Percentiles rank a stretch among this genome's conserved stretches.
These are phyloP conservation scores for Colletotrichum trifolii DNA, from an alignment of 2,329 filamentous ascomycete genomes.

Conservation along the genomic window DNA sequence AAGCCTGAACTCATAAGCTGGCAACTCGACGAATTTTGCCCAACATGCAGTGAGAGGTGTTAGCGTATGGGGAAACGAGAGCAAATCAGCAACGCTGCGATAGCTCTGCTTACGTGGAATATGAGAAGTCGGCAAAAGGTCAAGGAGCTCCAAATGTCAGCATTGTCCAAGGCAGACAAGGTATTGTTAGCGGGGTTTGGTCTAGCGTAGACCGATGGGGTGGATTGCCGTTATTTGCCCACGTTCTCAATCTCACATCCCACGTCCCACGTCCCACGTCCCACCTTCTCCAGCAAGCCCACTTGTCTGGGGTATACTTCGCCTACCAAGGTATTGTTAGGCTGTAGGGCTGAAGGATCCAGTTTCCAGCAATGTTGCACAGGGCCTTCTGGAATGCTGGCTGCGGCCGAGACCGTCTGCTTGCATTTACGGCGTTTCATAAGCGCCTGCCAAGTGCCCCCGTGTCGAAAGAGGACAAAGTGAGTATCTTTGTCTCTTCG, in stretches of 20 bases:
- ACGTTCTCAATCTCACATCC: neutral
- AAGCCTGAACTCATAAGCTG: neutral
- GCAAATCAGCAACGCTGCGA: slow-evolving; percentile 5
- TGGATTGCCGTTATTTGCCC: slow-evolving; percentile 12
- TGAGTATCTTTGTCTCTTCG: too few relatives aligned
- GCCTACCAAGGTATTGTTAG: neutral
- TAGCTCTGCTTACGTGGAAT: slow-evolving; percentile 23
- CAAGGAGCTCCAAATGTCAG: slow-evolving; percentile 20
- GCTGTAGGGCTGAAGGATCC: slow-evolving; percentile 35
- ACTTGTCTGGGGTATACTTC: neutral
- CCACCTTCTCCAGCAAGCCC: slow-evolving; percentile 13
- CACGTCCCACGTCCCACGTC: slow-evolving; percentile 11
- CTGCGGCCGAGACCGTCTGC: neutral
- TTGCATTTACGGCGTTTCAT: slow-evolving; percentile 1
- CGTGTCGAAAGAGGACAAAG: too few relatives aligned
- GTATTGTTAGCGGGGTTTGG: slow-evolving; percentile 13
- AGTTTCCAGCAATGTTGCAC: slow-evolving; percentile 18
- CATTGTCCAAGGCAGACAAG: slow-evolving; percentile 13
- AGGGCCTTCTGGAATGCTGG: slow-evolving; percentile 6
- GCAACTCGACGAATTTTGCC: slow-evolving; percentile 9
- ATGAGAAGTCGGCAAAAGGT: slow-evolving; percentile 1
- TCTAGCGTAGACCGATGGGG: slow-evolving; percentile 29
- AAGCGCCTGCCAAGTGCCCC: too few relatives aligned
- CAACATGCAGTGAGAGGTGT: slow-evolving; percentile 17
- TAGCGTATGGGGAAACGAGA: slow-evolving; percentile 6